These are phyloP conservation scores for Leishmania aethiopica DNA, from an alignment of 208 protist species.

Conservation along the genomic window DNA sequence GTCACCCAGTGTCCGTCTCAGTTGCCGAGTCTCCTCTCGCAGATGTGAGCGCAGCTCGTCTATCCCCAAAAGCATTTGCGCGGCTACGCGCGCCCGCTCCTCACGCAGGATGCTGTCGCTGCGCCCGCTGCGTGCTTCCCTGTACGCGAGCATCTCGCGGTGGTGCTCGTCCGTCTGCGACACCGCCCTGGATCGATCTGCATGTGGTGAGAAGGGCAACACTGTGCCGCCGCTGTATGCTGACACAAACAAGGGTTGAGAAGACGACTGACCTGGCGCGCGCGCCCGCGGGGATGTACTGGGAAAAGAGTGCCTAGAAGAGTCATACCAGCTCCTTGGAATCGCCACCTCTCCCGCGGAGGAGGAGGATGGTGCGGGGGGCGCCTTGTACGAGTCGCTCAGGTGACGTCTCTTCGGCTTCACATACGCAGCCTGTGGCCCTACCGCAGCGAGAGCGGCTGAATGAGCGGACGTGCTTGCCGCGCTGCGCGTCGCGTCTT, in stretches of 20 bases:
- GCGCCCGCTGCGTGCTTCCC: not conserved
- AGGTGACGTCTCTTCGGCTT: not conserved
- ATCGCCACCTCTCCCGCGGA: not conserved
- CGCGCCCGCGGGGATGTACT: not conserved
- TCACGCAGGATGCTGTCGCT: conserved; percentile 59
- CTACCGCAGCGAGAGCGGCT: not conserved
- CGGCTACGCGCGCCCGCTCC: conserved; percentile 62
- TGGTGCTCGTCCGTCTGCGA: not conserved
- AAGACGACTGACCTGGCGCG: not conserved
- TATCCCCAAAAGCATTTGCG: conserved; percentile 45
- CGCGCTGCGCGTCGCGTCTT: not conserved
- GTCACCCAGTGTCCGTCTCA: not conserved
- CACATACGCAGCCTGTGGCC: not conserved
- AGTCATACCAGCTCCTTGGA: conserved; percentile 12
- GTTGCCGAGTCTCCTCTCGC: conserved; percentile 36
- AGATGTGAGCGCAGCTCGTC: conserved; percentile 62
- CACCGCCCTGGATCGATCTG: not conserved
- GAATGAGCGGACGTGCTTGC: not conserved
- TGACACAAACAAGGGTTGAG: not conserved
- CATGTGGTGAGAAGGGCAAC: not conserved
- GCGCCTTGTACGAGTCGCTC: not conserved
- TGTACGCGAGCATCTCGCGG: not conserved
- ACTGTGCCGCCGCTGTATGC: not conserved
- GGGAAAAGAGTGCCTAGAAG: not conserved
- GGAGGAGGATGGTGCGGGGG: not conserved